These are phyloP conservation scores for Plasmodium yoelii DNA, from an alignment of 169 alveolate genomes.

Conservation along the genomic window DNA sequence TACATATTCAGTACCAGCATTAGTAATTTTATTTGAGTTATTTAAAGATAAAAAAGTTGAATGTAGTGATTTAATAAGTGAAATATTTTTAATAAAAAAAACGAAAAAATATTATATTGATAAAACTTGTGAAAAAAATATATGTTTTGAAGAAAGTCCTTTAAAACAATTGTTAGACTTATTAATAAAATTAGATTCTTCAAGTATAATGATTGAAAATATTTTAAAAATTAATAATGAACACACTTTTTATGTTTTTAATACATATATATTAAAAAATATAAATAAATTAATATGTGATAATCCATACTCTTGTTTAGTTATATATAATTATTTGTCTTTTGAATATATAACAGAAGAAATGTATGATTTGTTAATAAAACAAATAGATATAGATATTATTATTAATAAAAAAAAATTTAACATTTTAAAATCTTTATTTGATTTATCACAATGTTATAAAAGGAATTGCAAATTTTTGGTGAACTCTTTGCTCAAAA, in stretches of 20 bases:
- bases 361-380: conserved; percentile 70
- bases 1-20: conserved; percentile 60
- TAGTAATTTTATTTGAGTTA: conserved; percentile 27
- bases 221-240: conserved; percentile 51
- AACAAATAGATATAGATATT: conserved; percentile 13
- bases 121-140: conserved; percentile 5
- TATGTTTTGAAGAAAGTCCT: conserved; percentile 23
- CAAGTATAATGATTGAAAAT: conserved; percentile 70
- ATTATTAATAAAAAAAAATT: conserved; percentile 34
- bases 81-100: conserved; percentile 55
- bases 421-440: conserved; percentile 30
- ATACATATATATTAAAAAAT: conserved; percentile 40
- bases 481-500: conserved; percentile 7
- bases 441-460: conserved; percentile 46
- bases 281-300: conserved; percentile 53
- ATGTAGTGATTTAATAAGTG: conserved; percentile 22
- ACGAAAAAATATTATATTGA: conserved; percentile 50
- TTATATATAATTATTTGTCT: conserved; percentile 39
- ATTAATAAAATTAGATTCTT: conserved; percentile 20
- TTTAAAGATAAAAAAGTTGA: conserved; percentile 56
- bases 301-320: conserved; percentile 51
- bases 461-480: conserved; percentile 38
- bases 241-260: conserved; percentile 55
- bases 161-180: conserved; percentile 60
- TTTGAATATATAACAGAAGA: conserved; percentile 57